These are phyloP conservation scores for Fusarium sp. DNA, from an alignment of 2,329 filamentous ascomycete genomes.

Conservation along the genomic window DNA sequence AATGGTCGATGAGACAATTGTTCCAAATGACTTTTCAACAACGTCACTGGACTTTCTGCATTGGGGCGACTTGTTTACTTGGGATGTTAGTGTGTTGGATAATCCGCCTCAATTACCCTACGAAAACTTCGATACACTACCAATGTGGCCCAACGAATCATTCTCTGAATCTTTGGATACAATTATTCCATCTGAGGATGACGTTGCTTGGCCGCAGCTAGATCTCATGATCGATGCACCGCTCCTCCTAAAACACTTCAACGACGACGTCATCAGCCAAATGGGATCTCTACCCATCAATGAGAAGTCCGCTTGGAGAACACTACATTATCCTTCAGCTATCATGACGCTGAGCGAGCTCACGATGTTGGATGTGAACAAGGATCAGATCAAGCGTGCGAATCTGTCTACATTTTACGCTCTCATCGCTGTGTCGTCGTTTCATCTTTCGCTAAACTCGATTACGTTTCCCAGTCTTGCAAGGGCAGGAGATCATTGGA, in stretches of 20 bases:
- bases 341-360: conserved; percentile 39
- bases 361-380: conserved; percentile 29
- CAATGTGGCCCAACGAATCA: conserved; percentile 20
- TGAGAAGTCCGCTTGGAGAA: conserved; percentile 40
- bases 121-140: conserved; percentile 12
- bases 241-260: conserved; percentile 33
- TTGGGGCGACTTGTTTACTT: conserved; percentile 39
- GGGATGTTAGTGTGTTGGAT: conserved; percentile 37
- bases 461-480: conserved; percentile 11
- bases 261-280: conserved; percentile 39
- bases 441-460: conserved; percentile 29
- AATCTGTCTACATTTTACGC: conserved; percentile 36
- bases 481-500: conserved; percentile 27
- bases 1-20: rapidly evolving
- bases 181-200: conserved; percentile 8
- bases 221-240: conserved; percentile 36
- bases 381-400: conserved; percentile 32
- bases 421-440: conserved; percentile 34
- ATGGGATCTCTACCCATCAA: conserved; percentile 41
- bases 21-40: neutral
- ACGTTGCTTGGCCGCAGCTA: conserved; percentile 31
- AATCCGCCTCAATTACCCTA: conserved; percentile 22
- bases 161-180: conserved; percentile 17
- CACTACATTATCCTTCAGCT: conserved; percentile 32
- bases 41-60: conserved; percentile 29